Percentiles rank a stretch among this genome's conserved stretches.
phyloP scores from a whole-genome alignment of 1,139 yeast genomes.

The Suhomyces anneliseae region DNA sequence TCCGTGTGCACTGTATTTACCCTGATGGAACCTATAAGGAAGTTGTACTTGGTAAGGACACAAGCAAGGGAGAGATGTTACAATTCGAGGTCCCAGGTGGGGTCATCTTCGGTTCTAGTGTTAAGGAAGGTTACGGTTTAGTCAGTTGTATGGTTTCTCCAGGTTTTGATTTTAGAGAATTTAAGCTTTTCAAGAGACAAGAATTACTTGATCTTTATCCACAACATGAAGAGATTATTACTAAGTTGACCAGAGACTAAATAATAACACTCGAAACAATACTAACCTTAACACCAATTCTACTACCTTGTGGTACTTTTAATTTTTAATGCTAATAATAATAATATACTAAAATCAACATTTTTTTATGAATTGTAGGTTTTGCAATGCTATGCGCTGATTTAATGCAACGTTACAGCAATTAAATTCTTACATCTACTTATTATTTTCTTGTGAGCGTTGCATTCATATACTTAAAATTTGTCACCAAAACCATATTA shows the following conservation, averaged over 20 bases:
- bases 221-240: background rate
- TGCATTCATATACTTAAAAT: too few relatives aligned
- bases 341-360: too few relatives aligned
- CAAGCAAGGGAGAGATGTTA: background rate
- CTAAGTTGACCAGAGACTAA: background rate
- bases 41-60: background rate
- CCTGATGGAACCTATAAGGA: slow-evolving; percentile 1
- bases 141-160: slow-evolving; percentile 2
- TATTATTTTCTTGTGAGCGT: too few relatives aligned
- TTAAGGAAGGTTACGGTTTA: background rate
- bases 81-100: slow-evolving; percentile 1
- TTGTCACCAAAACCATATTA: too few relatives aligned
- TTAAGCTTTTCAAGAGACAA: background rate
- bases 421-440: too few relatives aligned
- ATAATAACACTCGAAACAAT: too few relatives aligned
- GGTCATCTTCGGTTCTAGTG: background rate
- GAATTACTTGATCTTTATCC: background rate
- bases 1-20: slow-evolving; percentile 1
- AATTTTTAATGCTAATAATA: too few relatives aligned
- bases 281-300: background rate
- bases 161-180: background rate
- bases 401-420: too few relatives aligned
- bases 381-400: too few relatives aligned
- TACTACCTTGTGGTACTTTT: too few relatives aligned
- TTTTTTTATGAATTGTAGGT: too few relatives aligned